phyloP scores from a whole-genome alignment of 176 grass and related monocot species.

The Pharus latifolius region DNA sequence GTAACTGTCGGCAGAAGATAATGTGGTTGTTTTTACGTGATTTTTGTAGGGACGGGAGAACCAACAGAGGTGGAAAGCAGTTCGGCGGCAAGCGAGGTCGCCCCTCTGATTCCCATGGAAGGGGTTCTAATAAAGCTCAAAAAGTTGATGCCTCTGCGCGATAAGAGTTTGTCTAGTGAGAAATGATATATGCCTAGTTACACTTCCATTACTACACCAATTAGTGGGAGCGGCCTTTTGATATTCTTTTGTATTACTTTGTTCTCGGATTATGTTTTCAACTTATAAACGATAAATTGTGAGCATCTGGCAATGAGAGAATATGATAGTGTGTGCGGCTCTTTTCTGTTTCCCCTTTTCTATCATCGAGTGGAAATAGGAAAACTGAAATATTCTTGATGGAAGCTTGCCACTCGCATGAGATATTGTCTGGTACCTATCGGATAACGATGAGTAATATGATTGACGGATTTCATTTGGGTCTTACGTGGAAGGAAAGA shows the following conservation, averaged over 20 bases:
- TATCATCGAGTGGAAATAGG: no score
- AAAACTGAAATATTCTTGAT: no score
- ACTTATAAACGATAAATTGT: neutral
- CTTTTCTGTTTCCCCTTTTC: no score
- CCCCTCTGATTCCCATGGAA: constrained; percentile 20
- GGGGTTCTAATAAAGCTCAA: constrained; percentile 31
- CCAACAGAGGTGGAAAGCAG: constrained; percentile 38
- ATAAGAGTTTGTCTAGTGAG: neutral
- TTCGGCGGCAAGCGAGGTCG: constrained; percentile 43
- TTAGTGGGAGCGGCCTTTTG: neutral
- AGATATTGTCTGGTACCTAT: no score
- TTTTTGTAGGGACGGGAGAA: constrained; percentile 37
- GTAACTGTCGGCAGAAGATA: neutral
- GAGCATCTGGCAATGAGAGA: neutral
- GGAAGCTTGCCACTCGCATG: no score
- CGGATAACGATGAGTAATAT: no score
- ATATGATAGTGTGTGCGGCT: no score
- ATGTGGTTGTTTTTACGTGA: neutral
- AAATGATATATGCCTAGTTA: neutral
- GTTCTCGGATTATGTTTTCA: neutral
- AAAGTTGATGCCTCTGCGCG: constrained; percentile 21
- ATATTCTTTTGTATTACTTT: neutral
- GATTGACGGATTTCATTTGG: no score
- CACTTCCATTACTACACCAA: neutral
- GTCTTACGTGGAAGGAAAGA: no score